Base-by-base conservation (phyloP, 1,284 basidiomycete species). In the Boletus semigastroideus region DNA sequence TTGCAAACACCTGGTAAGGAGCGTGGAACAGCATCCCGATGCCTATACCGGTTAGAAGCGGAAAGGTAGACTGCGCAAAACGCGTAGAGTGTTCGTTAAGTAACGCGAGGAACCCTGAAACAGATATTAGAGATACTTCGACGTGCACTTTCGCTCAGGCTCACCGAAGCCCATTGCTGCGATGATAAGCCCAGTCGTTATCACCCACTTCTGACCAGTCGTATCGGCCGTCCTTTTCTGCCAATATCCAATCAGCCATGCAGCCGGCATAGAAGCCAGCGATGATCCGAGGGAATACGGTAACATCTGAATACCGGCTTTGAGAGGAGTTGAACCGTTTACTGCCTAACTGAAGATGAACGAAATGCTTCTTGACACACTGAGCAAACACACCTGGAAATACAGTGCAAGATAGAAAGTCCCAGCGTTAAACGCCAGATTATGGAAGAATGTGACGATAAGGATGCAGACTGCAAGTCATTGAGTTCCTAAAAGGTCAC, bases 261-360 rank as follows among this genome's bases (percentile, higher is more conserved):
- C 87, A 42, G 79, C 84, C 41, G 89, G 87, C 74, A 92, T 83
- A 11, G 90, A 90, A 44, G 88, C 85, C 52, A 91, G 63, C 22
- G 89, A 88, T 25, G 87, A 84, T 46, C 89, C 89, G 42, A 92
- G 78, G 43, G 90, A 88, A 70, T 90, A 91, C 14, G 90, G 87
- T 51, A 92, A 75, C 69, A 90, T 77, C 60, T 81, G 78, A 28
- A 89, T 66, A 11, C 88, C 90, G 56, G 89, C 84, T 63, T 82
- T 66, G 45, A 90, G 64, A 14, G 86, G 87, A 16, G 78, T 79
- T 19, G 78, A 78, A 11, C 82, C 80, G 63, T 85, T 77, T 40
- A 83, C 87, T 31, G 82, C 81, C 87, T 90, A 59, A 46, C 25
- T 25, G 42, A 9, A 51, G 49, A 14, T 55, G 36, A 52, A 53